Base-by-base conservation (phyloP, 2,329 filamentous ascomycete species). In the Hypoxylon sp. region DNA sequence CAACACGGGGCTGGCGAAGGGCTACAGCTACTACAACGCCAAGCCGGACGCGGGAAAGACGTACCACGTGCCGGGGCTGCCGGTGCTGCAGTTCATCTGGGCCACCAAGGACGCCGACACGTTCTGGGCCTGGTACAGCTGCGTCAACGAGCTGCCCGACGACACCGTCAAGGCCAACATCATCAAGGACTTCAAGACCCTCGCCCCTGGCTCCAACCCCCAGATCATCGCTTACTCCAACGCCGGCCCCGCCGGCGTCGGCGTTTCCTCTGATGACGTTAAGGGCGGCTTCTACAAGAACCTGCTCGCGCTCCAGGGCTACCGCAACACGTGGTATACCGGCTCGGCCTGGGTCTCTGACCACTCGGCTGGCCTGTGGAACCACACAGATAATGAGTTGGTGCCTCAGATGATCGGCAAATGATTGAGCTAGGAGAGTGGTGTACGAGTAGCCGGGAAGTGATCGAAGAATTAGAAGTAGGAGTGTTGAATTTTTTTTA, bases 1-100 rank as follows among this genome's bases (percentile, higher is more conserved):
- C 2, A 75, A 77, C 38, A 77, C 75, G 2, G 74, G 74, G n/a
- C n/a, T n/a, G n/a, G n/a, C n/a, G n/a, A n/a, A n/a, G n/a, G n/a
- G n/a, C n/a, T n/a, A n/a, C n/a, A n/a, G n/a, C n/a, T n/a, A n/a
- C 1, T 43, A 80, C 18, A 42, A 26, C 11, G 21, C 8, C 2
- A 27, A 11, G 2, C n/a, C 46, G 6, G 9, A 20, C 17, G 41
- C 37, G 2, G 23, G 48, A 2, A 27, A 48, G 3, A 49, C 42
- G 1, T 64, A 51, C 17, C n/a, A 51, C 5, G 20, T 56, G n/a
- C 61, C 58, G 1, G 21, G 6, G 9, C 48, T 61, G 0, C 54
- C 58, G 8, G 54, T 57, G 0, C 42, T 24, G 3, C 57, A 54
- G 1, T 17, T 52, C 6, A 26, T 26, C 4, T n/a, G n/a, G 17